Percentiles rank a stretch among this genome's conserved stretches.
These are phyloP conservation scores for Xylaria longipes DNA, from an alignment of 495 filamentous ascomycete genomes.

Conservation along the genomic window DNA sequence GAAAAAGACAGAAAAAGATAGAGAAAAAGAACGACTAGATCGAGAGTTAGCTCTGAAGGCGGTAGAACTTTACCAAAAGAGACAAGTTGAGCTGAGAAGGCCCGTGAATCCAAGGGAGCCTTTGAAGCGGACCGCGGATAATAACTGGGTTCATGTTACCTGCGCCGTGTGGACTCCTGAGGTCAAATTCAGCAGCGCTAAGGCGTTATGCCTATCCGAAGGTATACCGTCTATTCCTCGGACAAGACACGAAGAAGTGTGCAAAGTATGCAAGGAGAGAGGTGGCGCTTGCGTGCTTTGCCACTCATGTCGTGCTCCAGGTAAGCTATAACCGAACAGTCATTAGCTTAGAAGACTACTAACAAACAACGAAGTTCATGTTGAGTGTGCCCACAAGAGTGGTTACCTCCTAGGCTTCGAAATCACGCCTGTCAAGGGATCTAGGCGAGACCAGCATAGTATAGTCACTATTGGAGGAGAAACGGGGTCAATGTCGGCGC, in stretches of 20 bases:
- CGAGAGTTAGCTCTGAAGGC: constrained; percentile 77
- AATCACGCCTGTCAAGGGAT: constrained; percentile 86
- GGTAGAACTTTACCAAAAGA: constrained; percentile 78
- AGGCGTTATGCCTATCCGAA: constrained; percentile 81
- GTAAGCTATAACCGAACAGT: constrained; percentile 34
- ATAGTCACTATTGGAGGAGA: constrained; percentile 79
- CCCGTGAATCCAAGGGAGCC: constrained; percentile 87
- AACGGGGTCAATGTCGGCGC: constrained; percentile 75
- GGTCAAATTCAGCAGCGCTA: constrained; percentile 85
- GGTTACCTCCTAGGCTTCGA: constrained; percentile 88
- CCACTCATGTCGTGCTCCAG: constrained; percentile 74
- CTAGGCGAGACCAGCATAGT: constrained; percentile 74
- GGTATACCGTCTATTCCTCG: constrained; percentile 80
- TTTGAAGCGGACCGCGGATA: constrained; percentile 87
- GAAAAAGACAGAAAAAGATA: constrained; percentile 93
- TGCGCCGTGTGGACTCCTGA: constrained; percentile 93
- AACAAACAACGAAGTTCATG: constrained; percentile 66
- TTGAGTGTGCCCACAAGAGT: constrained; percentile 85
- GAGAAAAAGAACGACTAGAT: constrained; percentile 84
- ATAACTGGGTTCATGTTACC: constrained; percentile 97
- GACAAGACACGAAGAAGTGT: constrained; percentile 70
- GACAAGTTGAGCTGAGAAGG: constrained; percentile 80
- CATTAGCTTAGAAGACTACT: constrained; percentile 23
- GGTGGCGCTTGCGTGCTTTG: constrained; percentile 84
- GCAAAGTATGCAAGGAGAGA: constrained; percentile 80